Percentiles rank a stretch among this genome's conserved stretches.
These are phyloP conservation scores for Ascochyta pisi DNA, from an alignment of 2,329 filamentous ascomycete genomes.

Conservation along the genomic window DNA sequence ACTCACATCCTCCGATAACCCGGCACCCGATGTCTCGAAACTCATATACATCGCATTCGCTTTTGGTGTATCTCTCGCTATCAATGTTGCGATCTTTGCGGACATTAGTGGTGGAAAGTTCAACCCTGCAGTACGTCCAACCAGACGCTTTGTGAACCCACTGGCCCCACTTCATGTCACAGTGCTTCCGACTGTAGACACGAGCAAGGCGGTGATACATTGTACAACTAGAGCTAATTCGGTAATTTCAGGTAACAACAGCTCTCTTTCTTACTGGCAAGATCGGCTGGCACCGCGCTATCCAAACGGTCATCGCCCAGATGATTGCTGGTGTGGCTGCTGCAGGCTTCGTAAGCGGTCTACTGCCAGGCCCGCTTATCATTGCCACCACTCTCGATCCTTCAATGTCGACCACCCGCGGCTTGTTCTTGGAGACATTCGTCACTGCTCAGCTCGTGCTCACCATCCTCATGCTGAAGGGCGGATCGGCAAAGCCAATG, in stretches of 20 bases:
- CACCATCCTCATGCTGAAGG: conserved; percentile 64
- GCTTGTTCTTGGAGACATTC: conserved; percentile 40
- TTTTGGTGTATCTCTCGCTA: conserved; percentile 44
- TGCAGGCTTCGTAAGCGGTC: conserved; percentile 34
- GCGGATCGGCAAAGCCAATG: conserved; percentile 68
- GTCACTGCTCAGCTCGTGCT: conserved; percentile 46
- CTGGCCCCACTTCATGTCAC: conserved; percentile 41
- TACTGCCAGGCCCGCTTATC: conserved; percentile 40
- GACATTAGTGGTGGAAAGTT: conserved; percentile 45
- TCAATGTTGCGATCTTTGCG: conserved; percentile 48
- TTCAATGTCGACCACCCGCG: conserved; percentile 33
- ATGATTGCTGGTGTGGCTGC: conserved; percentile 41
- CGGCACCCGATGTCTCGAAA: conserved; percentile 32
- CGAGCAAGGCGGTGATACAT: not conserved
- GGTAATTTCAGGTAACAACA: conserved; percentile 30
- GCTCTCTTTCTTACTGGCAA: conserved; percentile 30
- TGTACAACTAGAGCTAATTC: conserved; percentile 4
- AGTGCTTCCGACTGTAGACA: not conserved
- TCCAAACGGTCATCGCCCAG: conserved; percentile 37
- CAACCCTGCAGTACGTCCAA: conserved; percentile 40
- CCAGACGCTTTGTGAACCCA: conserved; percentile 3
- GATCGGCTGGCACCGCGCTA: conserved; percentile 31
- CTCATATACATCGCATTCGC: conserved; percentile 46
- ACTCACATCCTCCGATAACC: conserved; percentile 27
- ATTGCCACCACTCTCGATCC: conserved; percentile 32